Evolutionary conservation across 2,329 filamentous ascomycete species (phyloP).

Genomic region (Talaromyces sp.): DNA sequence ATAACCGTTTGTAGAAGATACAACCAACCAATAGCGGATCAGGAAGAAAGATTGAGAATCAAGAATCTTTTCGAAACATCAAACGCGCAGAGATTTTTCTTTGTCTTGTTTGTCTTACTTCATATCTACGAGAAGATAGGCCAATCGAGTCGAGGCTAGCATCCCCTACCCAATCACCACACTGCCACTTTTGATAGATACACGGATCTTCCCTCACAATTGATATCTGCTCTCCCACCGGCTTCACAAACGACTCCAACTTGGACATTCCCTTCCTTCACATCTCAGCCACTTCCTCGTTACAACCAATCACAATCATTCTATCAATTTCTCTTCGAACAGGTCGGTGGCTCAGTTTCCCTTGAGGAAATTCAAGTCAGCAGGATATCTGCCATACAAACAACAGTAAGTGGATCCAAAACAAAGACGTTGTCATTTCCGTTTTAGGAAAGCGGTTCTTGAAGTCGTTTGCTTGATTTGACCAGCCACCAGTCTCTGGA

Average conservation of each 20-base stretch:
- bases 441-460: background rate
- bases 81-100: background rate
- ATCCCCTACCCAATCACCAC: background rate
- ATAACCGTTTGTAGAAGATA: background rate
- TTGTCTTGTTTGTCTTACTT: background rate
- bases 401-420: background rate
- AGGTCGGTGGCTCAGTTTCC: background rate
- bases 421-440: background rate
- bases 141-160: background rate
- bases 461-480: background rate
- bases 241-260: background rate
- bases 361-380: background rate
- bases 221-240: background rate
- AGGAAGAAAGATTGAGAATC: background rate
- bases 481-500: constrained; percentile 1
- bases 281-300: background rate
- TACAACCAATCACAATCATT: background rate
- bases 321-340: background rate
- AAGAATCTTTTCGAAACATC: background rate
- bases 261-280: background rate
- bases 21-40: background rate
- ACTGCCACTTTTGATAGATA: background rate
- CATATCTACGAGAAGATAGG: background rate
- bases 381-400: constrained; percentile 4
- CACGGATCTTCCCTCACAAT: background rate